These are phyloP conservation scores for Leonotis leonurus DNA, from an alignment of 257 asterid genomes.

Conservation along the genomic window DNA sequence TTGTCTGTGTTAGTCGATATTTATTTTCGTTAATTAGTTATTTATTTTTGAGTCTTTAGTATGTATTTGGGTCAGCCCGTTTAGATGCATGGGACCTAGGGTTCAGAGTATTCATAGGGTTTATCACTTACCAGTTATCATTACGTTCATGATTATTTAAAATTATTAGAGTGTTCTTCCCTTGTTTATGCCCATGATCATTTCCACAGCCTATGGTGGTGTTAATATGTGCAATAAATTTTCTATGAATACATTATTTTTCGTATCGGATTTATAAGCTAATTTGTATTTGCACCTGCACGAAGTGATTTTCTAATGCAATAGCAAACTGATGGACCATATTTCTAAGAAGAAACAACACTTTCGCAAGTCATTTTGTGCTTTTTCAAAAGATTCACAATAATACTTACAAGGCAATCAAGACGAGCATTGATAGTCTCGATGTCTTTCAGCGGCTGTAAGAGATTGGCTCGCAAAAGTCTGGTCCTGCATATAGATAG, in stretches of 20 bases:
- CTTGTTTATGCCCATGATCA: too few relatives aligned
- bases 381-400: neutral
- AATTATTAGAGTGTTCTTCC: too few relatives aligned
- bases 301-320: neutral
- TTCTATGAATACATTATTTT: neutral
- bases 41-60: too few relatives aligned
- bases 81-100: too few relatives aligned
- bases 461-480: conserved; percentile 94
- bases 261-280: neutral
- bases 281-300: neutral
- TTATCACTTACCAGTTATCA: too few relatives aligned
- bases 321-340: neutral
- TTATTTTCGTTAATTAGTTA: too few relatives aligned
- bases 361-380: neutral
- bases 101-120: too few relatives aligned
- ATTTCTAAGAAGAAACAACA: neutral
- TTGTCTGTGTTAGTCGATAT: too few relatives aligned
- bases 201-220: too few relatives aligned
- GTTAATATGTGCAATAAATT: neutral
- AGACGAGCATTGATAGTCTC: conserved; percentile 92
- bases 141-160: too few relatives aligned
- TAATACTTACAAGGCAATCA: conserved; percentile 73
- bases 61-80: too few relatives aligned
- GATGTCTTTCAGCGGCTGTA: conserved; percentile 92
- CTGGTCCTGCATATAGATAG: conserved; percentile 63